Evolutionary conservation across 1,284 basidiomycete genomes (phyloP), one percentile per base, ranked within the genome.

Genomic region (Puccinia coronata): DNA sequence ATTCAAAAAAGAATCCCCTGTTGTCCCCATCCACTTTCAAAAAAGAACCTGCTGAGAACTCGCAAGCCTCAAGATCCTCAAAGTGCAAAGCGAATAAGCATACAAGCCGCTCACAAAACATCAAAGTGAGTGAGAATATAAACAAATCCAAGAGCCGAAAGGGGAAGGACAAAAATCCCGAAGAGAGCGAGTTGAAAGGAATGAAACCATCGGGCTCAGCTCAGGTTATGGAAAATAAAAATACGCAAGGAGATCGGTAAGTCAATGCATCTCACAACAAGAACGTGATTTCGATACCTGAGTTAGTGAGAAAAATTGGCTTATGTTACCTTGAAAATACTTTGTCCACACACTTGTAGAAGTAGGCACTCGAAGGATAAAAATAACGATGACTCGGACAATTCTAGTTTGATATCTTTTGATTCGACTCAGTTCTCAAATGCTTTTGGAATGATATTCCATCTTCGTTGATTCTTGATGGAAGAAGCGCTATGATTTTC

Each of bases 381-480:
- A 12, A 55, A 39, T 6, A 23, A 31, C 16, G 25, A 73, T 36
- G 70, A 55, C 51, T 51, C 70, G 47, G 70, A 53, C 16, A 12
- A 51, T 73, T 39, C 34, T 55, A 73, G 70, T 55, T 55, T 73
- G 36, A 73, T 73, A 31, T 51, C 43, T 51, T 73, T 73, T 41
- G 70, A 73, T 73, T 55, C 70, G 2, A 25, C 51, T 12, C 47
- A 73, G 34, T 73, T 73, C 34, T 73, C 70, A 5, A 73, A 73
- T 39, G 51, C 51, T n/a, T 73, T 73, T 39, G 70, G 70, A 31
- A 55, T 39, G 53, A 36, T 73, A 39, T 73, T 73, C 51, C 70
- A 73, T 57, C 51, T 53, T 51, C 49, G 23, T 49, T 73, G 31
- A 57, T 57, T 25, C 28, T 51, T 20, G 16, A 47, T 16, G 43